Evolutionary conservation across 1,284 basidiomycete genomes (phyloP), one percentile per base, ranked within the genome.

Genomic region (Pseudozyma pruni): DNA sequence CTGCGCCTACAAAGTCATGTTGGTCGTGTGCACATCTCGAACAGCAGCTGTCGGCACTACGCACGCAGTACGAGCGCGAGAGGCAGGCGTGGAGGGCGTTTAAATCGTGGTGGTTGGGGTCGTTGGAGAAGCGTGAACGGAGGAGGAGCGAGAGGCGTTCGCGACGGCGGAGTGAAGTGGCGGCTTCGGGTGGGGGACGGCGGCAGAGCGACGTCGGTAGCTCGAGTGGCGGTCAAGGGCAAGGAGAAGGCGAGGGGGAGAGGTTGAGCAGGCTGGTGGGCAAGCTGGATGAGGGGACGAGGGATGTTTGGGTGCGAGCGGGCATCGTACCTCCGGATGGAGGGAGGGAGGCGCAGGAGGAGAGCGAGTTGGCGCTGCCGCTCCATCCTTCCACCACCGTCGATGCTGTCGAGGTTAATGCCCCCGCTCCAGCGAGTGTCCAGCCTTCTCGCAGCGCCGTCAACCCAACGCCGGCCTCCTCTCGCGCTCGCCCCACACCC

Each of bases 101-200:
- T 44, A 70, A 70, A 20, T 16, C 27, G 4, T 70, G 67, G 67
- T 70, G 67, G 67, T 31, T 70, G 9, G 48, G 39, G 2, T 37
- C 39, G 14, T 29, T 70, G 9, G 32, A 34, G 3, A 63, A 64
- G 27, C 33, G 44, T 11, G 52, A 70, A 13, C 33, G 53, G 11
- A 39, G 19, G 4, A 17, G 39, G 6, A 4, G 23, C 13, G 33
- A 23, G n/a, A 38, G 40, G 29, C n/a, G 19, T 34, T 19, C 6
- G 20, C 27, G 17, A 16, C 37, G n/a, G n/a, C n/a, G n/a, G n/a
- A n/a, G n/a, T n/a, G n/a, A n/a, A n/a, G n/a, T n/a, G n/a, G n/a
- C n/a, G n/a, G n/a, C n/a, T n/a, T n/a, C n/a, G n/a, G n/a, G n/a
- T n/a, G n/a, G n/a, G n/a, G n/a, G n/a, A n/a, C n/a, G n/a, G n/a